Evolutionary conservation across 139 green algal species (phyloP).

Genomic region (Chlamydomonas eustigma): DNA sequence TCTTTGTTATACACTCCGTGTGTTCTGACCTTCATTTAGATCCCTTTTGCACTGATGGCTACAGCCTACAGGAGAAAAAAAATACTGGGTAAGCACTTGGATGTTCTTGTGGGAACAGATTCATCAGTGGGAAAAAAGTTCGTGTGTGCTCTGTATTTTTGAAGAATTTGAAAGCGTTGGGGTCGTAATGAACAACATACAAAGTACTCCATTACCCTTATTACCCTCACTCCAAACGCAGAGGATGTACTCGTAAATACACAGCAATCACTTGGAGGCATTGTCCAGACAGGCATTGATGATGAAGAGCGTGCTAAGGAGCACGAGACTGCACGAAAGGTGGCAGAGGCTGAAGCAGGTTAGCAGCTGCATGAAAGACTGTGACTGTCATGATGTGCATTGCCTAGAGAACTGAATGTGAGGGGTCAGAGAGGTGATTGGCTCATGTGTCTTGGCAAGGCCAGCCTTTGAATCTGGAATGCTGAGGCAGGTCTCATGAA

Average conservation of each 20-base stretch:
- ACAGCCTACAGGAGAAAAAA: constrained; percentile 62
- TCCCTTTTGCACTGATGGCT: constrained; percentile 59
- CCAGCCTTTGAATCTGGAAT: too few relatives aligned
- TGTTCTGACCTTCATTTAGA: constrained; percentile 12
- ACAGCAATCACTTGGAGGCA: not conserved
- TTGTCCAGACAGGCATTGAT: not conserved
- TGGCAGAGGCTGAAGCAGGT: not conserved
- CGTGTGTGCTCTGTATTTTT: too few relatives aligned
- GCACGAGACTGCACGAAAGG: not conserved
- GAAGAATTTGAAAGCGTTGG: too few relatives aligned
- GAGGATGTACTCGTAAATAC: not conserved
- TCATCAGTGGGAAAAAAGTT: not conserved
- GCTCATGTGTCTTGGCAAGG: not conserved
- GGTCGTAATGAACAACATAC: not conserved
- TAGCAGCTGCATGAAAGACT: not conserved
- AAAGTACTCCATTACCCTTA: not conserved
- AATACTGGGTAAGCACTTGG: not conserved
- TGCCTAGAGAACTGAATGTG: not conserved
- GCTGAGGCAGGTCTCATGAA: too few relatives aligned
- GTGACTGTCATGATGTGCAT: too few relatives aligned
- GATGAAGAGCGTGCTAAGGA: not conserved
- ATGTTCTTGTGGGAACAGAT: not conserved
- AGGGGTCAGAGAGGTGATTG: not conserved
- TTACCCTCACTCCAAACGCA: not conserved
- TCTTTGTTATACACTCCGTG: not conserved